Percentiles rank a stretch among this genome's conserved stretches.
Conservation (phyloP, 345 rosid species). For the Rhizophora apiculata region DNA sequence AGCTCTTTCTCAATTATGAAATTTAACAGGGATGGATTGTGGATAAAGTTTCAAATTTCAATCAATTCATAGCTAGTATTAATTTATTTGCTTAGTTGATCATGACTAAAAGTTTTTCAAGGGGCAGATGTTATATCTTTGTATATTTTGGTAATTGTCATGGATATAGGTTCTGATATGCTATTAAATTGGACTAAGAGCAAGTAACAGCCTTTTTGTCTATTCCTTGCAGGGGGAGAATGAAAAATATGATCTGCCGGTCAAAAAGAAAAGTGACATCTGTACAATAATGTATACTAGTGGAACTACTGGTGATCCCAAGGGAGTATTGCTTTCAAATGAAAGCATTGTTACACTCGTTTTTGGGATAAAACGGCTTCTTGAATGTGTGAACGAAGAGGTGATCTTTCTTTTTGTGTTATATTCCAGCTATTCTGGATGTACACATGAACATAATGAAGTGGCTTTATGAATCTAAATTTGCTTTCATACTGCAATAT, state of each 20-base stretch:
- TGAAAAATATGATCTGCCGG: slow-evolving; percentile 73
- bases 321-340: slow-evolving; percentile 94
- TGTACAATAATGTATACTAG: slow-evolving; percentile 99
- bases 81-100: too few relatives aligned
- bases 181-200: not conserved
- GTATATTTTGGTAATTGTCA: not conserved
- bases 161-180: not conserved
- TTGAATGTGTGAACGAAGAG: slow-evolving; percentile 62
- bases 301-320: slow-evolving; percentile 99
- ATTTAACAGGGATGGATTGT: not conserved
- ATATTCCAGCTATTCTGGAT: not conserved
- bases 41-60: not conserved
- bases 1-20: too few relatives aligned
- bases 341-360: slow-evolving; percentile 70
- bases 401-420: slow-evolving; percentile 32
- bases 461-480: not conserved
- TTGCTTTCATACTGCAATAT: not conserved
- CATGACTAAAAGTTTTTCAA: too few relatives aligned
- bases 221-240: slow-evolving; percentile 55
- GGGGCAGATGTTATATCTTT: too few relatives aligned
- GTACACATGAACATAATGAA: not conserved
- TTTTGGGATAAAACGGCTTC: slow-evolving; percentile 62
- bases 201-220: slow-evolving; percentile 6
- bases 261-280: slow-evolving; percentile 66
- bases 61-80: too few relatives aligned